Base-by-base conservation (phyloP, 306 rosid species). In the Herpetospermum pedunculosum region DNA sequence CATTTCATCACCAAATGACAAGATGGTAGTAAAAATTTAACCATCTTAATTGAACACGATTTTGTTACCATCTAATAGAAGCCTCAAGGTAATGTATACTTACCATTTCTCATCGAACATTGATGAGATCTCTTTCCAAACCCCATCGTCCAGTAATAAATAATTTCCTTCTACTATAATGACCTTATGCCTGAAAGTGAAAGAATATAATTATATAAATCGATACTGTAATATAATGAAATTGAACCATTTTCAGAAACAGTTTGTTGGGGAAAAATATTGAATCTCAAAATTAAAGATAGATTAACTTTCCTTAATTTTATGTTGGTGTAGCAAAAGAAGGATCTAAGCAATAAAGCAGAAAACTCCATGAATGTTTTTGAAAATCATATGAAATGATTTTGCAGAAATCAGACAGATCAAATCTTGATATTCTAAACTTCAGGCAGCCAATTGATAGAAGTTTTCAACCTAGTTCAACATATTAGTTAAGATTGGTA, bases 121-220 rank as follows among this genome's bases (percentile, higher is more conserved):
- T 53, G 93, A 82, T 52, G 93, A 86, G 77, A 92, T 75, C 78
- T 89, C 97, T 74, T 85, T 89, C 97, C 97, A 92, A 57, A 74
- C 54, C 65, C 88, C 96, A 80, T 83, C 88, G 32, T 87, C 96
- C 87, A 86, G 74, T 49, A 89, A 79, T 70, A 92, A 34, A 81
- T 92, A 89, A 79, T 89, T 87, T 75, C 96, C 97, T 92, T 92
- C 96, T 68, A 92, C 88, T 46, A 92, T 82, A 46, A 92, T 83
- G 72, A 92, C 83, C 81, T 89, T 89, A 75, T 89, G 90, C 85
- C 96, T 89, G 86, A 72, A 84, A 72, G 75, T 57, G 47, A 28
- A 69, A 65, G 18, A 19, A 48, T 10, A n/a, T n/a, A n/a, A n/a
- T n/a, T n/a, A n/a, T n/a, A n/a, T n/a, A n/a, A n/a, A n/a, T n/a